Conservation (phyloP, 2,329 filamentous ascomycete species). For the Massarina eburnea region DNA sequence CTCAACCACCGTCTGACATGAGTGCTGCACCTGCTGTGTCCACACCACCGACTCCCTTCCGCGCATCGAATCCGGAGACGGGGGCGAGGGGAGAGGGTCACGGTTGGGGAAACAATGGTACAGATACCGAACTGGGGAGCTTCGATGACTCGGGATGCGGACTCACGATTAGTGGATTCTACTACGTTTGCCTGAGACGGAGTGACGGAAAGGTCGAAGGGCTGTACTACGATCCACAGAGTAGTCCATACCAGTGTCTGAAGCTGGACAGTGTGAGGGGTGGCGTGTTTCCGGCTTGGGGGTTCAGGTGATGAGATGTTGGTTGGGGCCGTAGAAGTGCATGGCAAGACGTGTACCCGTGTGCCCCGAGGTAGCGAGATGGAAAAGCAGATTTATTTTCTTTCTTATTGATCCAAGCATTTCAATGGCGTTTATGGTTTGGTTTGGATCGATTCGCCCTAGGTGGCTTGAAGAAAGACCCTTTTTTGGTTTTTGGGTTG, state of each 20-base stretch:
- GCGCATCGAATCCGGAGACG: constrained; percentile 1
- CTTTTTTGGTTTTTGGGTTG: no score
- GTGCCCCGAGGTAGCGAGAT: no score
- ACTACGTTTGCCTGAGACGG: constrained; percentile 54
- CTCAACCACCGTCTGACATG: constrained; percentile 14
- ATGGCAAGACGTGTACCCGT: no score
- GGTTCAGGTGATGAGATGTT: constrained; percentile 32
- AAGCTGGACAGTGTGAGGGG: constrained; percentile 43
- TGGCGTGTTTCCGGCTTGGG: constrained; percentile 43
- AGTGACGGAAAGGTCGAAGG: constrained; percentile 52
- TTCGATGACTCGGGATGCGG: constrained; percentile 45
- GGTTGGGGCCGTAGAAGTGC: not conserved
- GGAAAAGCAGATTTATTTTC: no score
- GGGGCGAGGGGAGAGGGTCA: not conserved
- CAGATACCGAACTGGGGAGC: constrained; percentile 22
- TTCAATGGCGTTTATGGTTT: no score
- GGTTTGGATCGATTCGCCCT: no score
- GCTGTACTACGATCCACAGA: constrained; percentile 58
- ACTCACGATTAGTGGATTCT: constrained; percentile 57
- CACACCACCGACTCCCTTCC: constrained; percentile 1
- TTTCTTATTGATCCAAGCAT: no score
- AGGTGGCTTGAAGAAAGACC: no score
- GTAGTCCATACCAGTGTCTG: constrained; percentile 56
- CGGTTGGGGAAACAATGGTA: not conserved
- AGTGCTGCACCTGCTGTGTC: constrained; percentile 5